A percentile compares a stretch with the other conserved stretches of the same genome.
Conservation (phyloP, 345 rosid genomes). For the Syzygium aromaticum region DNA sequence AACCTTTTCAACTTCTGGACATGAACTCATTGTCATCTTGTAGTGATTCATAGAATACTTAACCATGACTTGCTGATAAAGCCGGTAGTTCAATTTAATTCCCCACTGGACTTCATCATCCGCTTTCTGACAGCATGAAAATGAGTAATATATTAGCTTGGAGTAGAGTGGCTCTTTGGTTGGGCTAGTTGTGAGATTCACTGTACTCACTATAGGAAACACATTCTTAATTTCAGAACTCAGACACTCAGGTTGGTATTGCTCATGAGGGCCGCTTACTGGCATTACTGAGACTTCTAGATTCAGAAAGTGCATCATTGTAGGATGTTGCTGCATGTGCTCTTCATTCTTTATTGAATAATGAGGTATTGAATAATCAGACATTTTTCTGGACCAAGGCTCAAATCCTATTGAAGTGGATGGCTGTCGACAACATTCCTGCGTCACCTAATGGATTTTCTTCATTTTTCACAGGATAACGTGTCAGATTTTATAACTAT, state of each 20-base stretch:
- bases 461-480: constrained; percentile 35
- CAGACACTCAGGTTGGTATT: background rate
- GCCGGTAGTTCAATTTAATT: constrained; percentile 41
- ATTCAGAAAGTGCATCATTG: background rate
- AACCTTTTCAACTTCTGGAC: background rate
- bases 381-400: background rate
- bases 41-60: background rate
- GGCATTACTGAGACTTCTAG: too few species aligned
- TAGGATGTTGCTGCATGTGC: constrained; percentile 20
- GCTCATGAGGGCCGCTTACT: too few species aligned
- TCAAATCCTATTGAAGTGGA: background rate
- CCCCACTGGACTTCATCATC: constrained; percentile 44
- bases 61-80: constrained; percentile 5
- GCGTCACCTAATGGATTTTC: background rate
- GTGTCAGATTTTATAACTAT: constrained; percentile 47
- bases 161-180: background rate
- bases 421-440: background rate
- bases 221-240: background rate
- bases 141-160: background rate
- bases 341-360: constrained; percentile 49
- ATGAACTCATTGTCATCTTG: background rate
- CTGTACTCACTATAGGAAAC: background rate
- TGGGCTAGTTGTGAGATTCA: background rate
- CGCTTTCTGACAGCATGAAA: constrained; percentile 58
- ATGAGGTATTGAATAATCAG: constrained; percentile 39